Conservation (phyloP, 2,329 filamentous ascomycete genomes). For the Trichoderma harzianum region DNA sequence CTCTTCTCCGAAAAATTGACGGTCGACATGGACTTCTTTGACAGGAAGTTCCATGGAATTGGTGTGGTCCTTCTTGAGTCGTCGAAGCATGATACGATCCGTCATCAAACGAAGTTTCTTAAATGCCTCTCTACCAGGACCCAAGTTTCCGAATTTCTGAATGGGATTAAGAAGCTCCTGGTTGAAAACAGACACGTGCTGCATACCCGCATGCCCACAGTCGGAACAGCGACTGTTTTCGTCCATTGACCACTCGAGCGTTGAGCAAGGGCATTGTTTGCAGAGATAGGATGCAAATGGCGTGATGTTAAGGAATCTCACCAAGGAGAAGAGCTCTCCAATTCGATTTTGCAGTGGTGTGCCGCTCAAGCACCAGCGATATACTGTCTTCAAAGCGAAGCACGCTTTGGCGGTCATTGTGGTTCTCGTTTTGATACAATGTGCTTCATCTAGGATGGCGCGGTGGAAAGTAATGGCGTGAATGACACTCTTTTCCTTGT, state of each 20-base stretch:
- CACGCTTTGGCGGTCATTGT: slow-evolving; percentile 94
- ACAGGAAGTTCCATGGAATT: slow-evolving; percentile 94
- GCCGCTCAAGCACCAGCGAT: slow-evolving; percentile 94
- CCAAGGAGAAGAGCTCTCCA: slow-evolving; percentile 91
- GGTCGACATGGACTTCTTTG: slow-evolving; percentile 87
- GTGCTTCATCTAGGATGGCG: slow-evolving; percentile 89
- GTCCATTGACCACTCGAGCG: slow-evolving; percentile 79
- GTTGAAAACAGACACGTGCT: slow-evolving; percentile 68
- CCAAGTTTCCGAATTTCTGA: slow-evolving; percentile 57
- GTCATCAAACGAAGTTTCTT: slow-evolving; percentile 83
- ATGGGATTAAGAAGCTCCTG: slow-evolving; percentile 90
- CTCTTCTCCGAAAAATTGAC: slow-evolving; percentile 94
- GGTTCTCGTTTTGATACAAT: slow-evolving; percentile 87
- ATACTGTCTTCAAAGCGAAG: slow-evolving; percentile 81
- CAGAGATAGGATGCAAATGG: slow-evolving; percentile 95
- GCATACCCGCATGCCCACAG: slow-evolving; percentile 51
- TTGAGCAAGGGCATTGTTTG: slow-evolving; percentile 76
- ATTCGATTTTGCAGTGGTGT: slow-evolving; percentile 97
- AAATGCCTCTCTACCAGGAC: slow-evolving; percentile 67
- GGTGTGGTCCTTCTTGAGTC: slow-evolving; percentile 89
- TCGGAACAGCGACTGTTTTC: slow-evolving; percentile 65
- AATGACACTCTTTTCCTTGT: slow-evolving; percentile 77
- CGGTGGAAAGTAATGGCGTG: slow-evolving; percentile 87
- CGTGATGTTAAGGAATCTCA: slow-evolving; percentile 83
- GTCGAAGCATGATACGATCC: slow-evolving; percentile 90